phyloP scores from a whole-genome alignment of 768 basidiomycete species.

The Boletus rex-veris region DNA sequence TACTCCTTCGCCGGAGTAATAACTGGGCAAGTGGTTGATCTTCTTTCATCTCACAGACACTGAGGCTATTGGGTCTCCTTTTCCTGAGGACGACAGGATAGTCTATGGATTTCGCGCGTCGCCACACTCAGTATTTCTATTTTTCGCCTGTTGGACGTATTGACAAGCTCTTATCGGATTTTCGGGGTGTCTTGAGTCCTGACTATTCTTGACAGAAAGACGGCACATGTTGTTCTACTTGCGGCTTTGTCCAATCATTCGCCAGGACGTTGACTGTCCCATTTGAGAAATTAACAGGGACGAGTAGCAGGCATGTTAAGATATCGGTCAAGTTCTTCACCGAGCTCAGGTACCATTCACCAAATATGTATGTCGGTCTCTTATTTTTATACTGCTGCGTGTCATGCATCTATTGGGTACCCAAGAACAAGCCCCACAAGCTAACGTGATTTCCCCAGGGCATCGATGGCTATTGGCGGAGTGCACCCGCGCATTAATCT shows the following conservation, averaged over 20 bases:
- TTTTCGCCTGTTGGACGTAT: not conserved
- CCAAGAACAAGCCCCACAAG: not conserved
- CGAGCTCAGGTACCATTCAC: slow-evolving; percentile 9
- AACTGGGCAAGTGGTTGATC: slow-evolving; percentile 3
- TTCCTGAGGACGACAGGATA: not conserved
- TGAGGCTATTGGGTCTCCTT: not conserved
- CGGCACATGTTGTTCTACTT: not conserved
- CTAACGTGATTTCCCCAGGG: not conserved
- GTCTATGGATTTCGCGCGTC: not conserved
- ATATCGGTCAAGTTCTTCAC: not conserved
- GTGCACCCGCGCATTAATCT: not conserved
- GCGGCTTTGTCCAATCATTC: not conserved
- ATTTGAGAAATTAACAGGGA: not conserved
- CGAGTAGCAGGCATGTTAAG: slow-evolving; percentile 13
- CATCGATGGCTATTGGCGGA: not conserved
- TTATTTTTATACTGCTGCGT: slow-evolving; percentile 1
- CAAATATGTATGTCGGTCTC: slow-evolving; percentile 8
- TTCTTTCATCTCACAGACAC: slow-evolving; percentile 1
- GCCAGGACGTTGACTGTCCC: not conserved
- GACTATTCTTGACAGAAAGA: not conserved
- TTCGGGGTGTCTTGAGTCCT: not conserved
- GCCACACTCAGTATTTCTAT: not conserved
- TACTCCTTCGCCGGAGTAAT: not conserved
- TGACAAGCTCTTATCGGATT: not conserved
- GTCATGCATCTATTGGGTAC: not conserved